phyloP scores from a whole-genome alignment of 1,139 yeast species.

The Diutina sp. region DNA sequence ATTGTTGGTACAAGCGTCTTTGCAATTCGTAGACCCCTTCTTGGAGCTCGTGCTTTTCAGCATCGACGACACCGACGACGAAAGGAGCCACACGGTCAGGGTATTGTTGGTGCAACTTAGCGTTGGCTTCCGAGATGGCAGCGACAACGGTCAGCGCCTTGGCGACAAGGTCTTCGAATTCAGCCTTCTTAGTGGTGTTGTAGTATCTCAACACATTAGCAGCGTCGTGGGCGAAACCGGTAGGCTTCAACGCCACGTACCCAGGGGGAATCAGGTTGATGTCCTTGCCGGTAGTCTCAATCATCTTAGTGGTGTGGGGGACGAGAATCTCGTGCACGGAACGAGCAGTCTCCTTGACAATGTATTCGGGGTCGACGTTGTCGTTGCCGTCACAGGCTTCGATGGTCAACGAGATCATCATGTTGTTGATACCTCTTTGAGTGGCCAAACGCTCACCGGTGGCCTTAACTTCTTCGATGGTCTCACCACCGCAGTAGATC shows the following conservation, averaged over 20 bases:
- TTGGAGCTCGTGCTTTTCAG: constrained; percentile 82
- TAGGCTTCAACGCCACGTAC: constrained; percentile 85
- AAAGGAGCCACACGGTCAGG: constrained; percentile 69
- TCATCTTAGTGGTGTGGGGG: constrained; percentile 49
- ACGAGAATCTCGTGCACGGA: constrained; percentile 62
- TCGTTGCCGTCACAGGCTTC: constrained; percentile 80
- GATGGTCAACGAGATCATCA: constrained; percentile 88
- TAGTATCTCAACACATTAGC: constrained; percentile 59
- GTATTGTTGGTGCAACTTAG: constrained; percentile 31
- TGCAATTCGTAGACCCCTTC: constrained; percentile 87
- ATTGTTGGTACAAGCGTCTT: constrained; percentile 64
- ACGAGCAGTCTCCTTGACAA: constrained; percentile 51
- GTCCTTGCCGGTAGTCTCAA: constrained; percentile 27
- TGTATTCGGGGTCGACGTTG: constrained; percentile 48
- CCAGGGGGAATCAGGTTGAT: constrained; percentile 66
- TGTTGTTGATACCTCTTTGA: constrained; percentile 71
- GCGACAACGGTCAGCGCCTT: constrained; percentile 50
- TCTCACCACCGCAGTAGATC: constrained; percentile 87
- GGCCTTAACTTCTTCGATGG: constrained; percentile 48
- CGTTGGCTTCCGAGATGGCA: constrained; percentile 45
- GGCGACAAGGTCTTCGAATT: constrained; percentile 49
- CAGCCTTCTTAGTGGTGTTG: constrained; percentile 29
- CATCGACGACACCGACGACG: constrained; percentile 82
- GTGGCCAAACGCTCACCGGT: constrained; percentile 54
- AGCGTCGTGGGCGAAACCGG: constrained; percentile 75